Conservation (phyloP, 495 filamentous ascomycete species). For the Aspergillus carlsbadensis region DNA sequence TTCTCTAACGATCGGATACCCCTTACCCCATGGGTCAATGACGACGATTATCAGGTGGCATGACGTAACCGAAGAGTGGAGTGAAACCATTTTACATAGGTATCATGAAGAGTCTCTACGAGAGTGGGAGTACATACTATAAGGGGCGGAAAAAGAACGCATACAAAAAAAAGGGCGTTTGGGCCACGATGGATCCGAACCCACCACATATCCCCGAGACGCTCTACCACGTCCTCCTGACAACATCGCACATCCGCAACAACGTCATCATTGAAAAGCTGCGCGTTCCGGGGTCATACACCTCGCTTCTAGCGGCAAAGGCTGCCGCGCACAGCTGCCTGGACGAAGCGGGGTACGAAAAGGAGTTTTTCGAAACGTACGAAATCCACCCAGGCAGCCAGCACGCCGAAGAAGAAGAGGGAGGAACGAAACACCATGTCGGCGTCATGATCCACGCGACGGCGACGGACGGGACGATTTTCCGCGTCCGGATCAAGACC, state of each 20-base stretch:
- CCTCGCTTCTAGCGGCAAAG: slow-evolving; percentile 18
- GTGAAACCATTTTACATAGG: too few species aligned
- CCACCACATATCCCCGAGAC: background rate
- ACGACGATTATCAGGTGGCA: too few species aligned
- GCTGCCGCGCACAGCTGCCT: slow-evolving; percentile 21
- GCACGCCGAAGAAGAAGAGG: background rate
- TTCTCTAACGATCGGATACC: too few species aligned
- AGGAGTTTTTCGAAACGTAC: slow-evolving; percentile 21
- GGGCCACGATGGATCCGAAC: too few species aligned
- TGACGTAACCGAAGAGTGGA: too few species aligned
- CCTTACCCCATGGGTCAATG: too few species aligned
- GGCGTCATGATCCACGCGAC: slow-evolving; percentile 17
- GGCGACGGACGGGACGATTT: slow-evolving; percentile 18
- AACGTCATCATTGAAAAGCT: slow-evolving; percentile 16
- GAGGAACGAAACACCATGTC: background rate
- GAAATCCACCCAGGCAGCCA: slow-evolving; percentile 3
- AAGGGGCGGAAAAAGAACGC: too few species aligned
- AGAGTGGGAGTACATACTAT: too few species aligned
- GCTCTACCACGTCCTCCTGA: slow-evolving; percentile 19
- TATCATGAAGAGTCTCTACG: too few species aligned
- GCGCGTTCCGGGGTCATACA: slow-evolving; percentile 22
- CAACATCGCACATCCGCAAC: slow-evolving; percentile 9
- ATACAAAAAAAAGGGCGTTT: too few species aligned
- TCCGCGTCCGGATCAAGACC: slow-evolving; percentile 19
- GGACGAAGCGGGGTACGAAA: slow-evolving; percentile 21